phyloP scores from a whole-genome alignment of 148 eudicot genomes.

The Tetragonia tetragonoides region DNA sequence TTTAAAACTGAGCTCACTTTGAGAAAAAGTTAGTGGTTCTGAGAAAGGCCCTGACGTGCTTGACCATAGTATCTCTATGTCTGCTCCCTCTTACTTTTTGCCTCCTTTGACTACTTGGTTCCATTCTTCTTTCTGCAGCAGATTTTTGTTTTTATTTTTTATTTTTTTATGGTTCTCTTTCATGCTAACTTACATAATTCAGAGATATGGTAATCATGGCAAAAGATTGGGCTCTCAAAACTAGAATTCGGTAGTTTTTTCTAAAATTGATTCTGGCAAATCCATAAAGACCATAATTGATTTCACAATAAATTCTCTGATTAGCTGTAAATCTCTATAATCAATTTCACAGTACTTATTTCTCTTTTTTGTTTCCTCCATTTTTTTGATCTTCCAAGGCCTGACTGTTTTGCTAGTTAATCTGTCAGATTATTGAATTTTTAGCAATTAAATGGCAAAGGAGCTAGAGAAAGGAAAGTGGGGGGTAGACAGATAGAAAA shows the following conservation, averaged over 20 bases:
- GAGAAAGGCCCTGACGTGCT: background rate
- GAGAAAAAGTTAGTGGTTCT: background rate
- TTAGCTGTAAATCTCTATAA: background rate
- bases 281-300: background rate
- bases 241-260: background rate
- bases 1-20: background rate
- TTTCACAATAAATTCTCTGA: background rate
- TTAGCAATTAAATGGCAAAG: background rate
- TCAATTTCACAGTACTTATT: background rate
- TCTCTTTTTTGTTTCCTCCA: background rate
- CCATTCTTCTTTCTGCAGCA: background rate
- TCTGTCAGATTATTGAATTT: background rate
- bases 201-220: background rate
- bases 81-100: background rate
- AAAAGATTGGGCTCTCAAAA: background rate
- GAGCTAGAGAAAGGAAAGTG: background rate
- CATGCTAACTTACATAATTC: background rate
- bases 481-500: background rate
- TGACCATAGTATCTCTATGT: background rate
- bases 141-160: background rate
- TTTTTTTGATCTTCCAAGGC: background rate
- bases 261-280: background rate
- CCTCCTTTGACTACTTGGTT: background rate
- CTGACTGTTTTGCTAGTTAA: background rate
- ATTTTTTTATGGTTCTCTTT: background rate